These are phyloP conservation scores for Lentinula lateritia DNA, from an alignment of 768 basidiomycete species.

Conservation along the genomic window DNA sequence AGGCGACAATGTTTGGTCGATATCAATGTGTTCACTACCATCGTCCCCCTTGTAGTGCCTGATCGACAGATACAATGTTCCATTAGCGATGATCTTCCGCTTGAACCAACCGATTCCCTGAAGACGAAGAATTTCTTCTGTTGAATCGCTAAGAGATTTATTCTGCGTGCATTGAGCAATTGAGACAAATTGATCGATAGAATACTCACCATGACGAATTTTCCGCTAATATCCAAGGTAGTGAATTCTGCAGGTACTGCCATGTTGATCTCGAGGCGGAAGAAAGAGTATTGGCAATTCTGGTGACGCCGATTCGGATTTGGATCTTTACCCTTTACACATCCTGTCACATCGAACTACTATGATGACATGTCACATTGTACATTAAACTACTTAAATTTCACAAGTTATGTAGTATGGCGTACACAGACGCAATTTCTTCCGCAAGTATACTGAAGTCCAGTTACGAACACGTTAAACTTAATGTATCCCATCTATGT, in stretches of 20 bases:
- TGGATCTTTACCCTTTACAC: too few relatives aligned
- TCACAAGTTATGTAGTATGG: too few relatives aligned
- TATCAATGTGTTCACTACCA: slow-evolving; percentile 59
- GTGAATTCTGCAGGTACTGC: slow-evolving; percentile 58
- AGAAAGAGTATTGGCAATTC: too few relatives aligned
- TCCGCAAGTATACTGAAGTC: too few relatives aligned
- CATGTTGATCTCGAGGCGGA: slow-evolving; percentile 31
- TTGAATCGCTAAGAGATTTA: slow-evolving; percentile 56
- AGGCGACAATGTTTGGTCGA: slow-evolving; percentile 37
- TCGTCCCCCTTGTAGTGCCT: slow-evolving; percentile 61
- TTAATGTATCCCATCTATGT: neutral
- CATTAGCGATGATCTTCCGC: slow-evolving; percentile 53
- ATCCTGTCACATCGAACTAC: too few relatives aligned
- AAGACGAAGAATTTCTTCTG: slow-evolving; percentile 57
- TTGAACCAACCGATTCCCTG: slow-evolving; percentile 75
- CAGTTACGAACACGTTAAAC: neutral
- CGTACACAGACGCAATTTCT: too few relatives aligned
- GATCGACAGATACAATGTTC: slow-evolving; percentile 53
- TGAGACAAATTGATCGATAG: neutral
- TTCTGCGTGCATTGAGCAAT: slow-evolving; percentile 36
- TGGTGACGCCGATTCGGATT: too few relatives aligned
- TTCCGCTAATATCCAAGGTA: slow-evolving; percentile 57
- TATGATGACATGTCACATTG: too few relatives aligned
- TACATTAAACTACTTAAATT: too few relatives aligned
- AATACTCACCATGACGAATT: slow-evolving; percentile 54